A percentile compares a stretch with the other conserved stretches of the same genome.
These are phyloP conservation scores for Ophiostoma piceae DNA, from an alignment of 2,329 filamentous ascomycete genomes.

Conservation along the genomic window DNA sequence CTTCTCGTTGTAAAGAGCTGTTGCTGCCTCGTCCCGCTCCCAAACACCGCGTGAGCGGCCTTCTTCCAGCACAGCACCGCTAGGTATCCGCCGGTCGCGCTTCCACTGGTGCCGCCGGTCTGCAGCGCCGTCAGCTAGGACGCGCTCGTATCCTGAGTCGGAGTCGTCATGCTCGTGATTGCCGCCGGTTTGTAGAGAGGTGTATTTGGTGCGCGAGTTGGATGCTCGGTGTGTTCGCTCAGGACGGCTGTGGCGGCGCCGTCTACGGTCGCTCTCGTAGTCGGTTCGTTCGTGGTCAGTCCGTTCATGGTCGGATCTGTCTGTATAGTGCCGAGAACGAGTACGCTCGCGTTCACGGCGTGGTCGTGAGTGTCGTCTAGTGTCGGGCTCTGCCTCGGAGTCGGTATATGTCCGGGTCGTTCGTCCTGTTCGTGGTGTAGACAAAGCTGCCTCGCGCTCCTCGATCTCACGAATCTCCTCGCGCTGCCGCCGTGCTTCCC, in stretches of 20 bases:
- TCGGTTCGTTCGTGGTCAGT: constrained; percentile 17
- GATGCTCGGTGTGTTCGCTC: neutral
- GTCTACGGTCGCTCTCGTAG: constrained; percentile 18
- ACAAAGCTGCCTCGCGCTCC: neutral
- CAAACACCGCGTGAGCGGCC: constrained; percentile 39
- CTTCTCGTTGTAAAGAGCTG: neutral
- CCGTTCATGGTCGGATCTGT: neutral
- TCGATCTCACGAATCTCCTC: constrained; percentile 22
- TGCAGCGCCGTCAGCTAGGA: constrained; percentile 18
- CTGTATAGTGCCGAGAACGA: constrained; percentile 8
- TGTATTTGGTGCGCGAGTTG: constrained; percentile 1
- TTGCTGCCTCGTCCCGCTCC: neutral
- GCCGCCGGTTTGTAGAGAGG: constrained; percentile 7
- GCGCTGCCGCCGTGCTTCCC: constrained; percentile 16
- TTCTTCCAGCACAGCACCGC: constrained; percentile 65
- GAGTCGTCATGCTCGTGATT: constrained; percentile 13
- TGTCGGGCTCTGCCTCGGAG: neutral
- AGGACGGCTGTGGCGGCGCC: neutral
- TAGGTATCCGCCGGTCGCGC: constrained; percentile 56
- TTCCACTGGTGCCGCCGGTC: constrained; percentile 23
- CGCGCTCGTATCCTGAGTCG: constrained; percentile 23
- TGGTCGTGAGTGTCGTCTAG: constrained; percentile 29
- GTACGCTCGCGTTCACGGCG: constrained; percentile 28
- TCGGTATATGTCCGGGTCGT: neutral
- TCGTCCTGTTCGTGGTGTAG: neutral